Base-by-base conservation (phyloP, 306 rosid species). In the Morella rubra region DNA sequence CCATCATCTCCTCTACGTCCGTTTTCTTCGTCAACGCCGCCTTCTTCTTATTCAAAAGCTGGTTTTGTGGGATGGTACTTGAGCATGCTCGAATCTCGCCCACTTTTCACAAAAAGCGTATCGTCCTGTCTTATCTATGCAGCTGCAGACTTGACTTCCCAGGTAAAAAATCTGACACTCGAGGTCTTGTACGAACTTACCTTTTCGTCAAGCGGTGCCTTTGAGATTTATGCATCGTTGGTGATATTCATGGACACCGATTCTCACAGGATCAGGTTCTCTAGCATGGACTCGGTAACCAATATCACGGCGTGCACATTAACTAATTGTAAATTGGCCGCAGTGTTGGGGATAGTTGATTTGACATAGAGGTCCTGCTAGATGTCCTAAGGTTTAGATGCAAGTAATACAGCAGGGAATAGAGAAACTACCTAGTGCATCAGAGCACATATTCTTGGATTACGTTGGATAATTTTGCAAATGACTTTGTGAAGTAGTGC, bases 41-140 rank as follows among this genome's bases (percentile, higher is more conserved):
- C 80, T 42, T 65, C 83, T 12, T 64, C 81, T 22, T 64, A 77
- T 76, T 11, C 70, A 12, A 87, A 82, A 54, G 13, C 76, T 54
- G 90, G 90, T 7, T 81, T 91, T 69, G 83, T 88, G 14, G 83
- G 79, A 32, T 91, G 97, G 97, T 91, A 88, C 71, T 69, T 91
- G 71, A 73, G 87, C 55, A 82, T 80, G 77, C 89, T 91, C 60
- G 79, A 88, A 69, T 11, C 80, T 40, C 62, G 81, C 12, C 95
- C 95, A 4, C 32, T 87, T 79, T 19, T 77, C 62, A 90, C 90
- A 8, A 91, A 91, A 67, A 44, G 89, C 79, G 51, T 88, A 50
- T 80, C 93, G 3, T 85, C 95, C 6, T 90, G 91, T 27, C 65
- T 90, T 18, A 88, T 89, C 76, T 89, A 83, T 65, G 72, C 76